Conservation (phyloP, 495 filamentous ascomycete species). For the Aspergillus leporis region DNA sequence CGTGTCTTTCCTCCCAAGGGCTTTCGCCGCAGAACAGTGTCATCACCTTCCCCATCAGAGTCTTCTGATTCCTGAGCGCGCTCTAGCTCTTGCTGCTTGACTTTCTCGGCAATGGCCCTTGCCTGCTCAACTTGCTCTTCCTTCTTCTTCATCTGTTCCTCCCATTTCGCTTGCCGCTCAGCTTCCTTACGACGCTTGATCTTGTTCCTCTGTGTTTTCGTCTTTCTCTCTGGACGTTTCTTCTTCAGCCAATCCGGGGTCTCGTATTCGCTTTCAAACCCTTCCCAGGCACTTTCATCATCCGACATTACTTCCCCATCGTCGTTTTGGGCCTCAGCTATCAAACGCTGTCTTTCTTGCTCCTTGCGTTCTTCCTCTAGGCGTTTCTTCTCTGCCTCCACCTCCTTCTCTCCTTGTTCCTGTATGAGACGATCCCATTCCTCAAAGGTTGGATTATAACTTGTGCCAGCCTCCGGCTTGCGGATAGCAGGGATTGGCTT, state of each 20-base stretch:
- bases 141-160: conserved; percentile 68
- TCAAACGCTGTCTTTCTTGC: conserved; percentile 46
- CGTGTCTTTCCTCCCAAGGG: conserved; percentile 72
- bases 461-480: conserved; percentile 75
- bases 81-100: conserved; percentile 57
- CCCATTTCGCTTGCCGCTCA: conserved; percentile 69
- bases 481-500: conserved; percentile 75
- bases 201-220: conserved; percentile 81
- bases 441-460: conserved; percentile 85
- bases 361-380: conserved; percentile 67
- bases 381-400: conserved; percentile 78
- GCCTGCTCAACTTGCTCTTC: conserved; percentile 64
- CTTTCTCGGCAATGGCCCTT: conserved; percentile 62
- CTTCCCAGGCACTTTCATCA: conserved; percentile 88
- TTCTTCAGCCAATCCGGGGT: conserved; percentile 60
- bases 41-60: conserved; percentile 52
- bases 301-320: conserved; percentile 72
- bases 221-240: conserved; percentile 80
- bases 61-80: conserved; percentile 50
- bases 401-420: conserved; percentile 72
- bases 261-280: conserved; percentile 71
- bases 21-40: conserved; percentile 64
- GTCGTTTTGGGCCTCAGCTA: conserved; percentile 63
- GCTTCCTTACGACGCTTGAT: conserved; percentile 83
- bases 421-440: conserved; percentile 78